Evolutionary conservation across 768 basidiomycete species (phyloP), one percentile per base, ranked within the genome.

Genomic region (Cubamyces lactineus): DNA sequence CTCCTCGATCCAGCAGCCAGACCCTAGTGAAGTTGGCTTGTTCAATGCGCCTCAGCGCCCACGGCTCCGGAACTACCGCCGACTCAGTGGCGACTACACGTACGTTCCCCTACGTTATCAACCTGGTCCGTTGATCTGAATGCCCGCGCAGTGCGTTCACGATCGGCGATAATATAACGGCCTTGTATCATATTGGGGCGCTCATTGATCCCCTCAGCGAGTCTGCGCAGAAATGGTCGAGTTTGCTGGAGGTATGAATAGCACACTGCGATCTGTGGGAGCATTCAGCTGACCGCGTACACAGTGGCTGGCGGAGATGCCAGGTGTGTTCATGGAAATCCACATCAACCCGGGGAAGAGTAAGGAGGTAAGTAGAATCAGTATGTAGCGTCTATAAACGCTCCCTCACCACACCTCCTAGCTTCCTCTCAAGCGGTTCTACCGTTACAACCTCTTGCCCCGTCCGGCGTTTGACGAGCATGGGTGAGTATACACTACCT

Each of bases 371-470:
- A 28, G 81, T 21, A 28, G 24, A 6, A 21, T 23, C 12, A 19
- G 12, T 47, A 13, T 13, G 21, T 1, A 49, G 48, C 13, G 34
- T 34, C 9, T 26, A 16, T 49, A 16, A 13, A 5, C 16, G 1
- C 24, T 15, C 15, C 28, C 24, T 11, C n/a, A 28, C 24, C 2
- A 12, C 48, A 5, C 3, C 19, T 46, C 26, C 1, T 63, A 97
- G 91, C 78, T 97, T 26, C 94, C 95, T 0, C 76, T 98, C 45
- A 98, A 97, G 73, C 84, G 89, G 17, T 98, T 98, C 79, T 98
- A 97, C 72, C 88, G 91, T 7, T 93, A 88, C 70, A 87, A 86
- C 54, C 75, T 94, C 5, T 70, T 77, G 2, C 80, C 86, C 2
- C 71, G 75, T 3, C 76, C 89, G 15, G 59, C 72, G 0, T 98